These are phyloP conservation scores for Solanum commersonii DNA, from an alignment of 257 asterid genomes.

Conservation along the genomic window DNA sequence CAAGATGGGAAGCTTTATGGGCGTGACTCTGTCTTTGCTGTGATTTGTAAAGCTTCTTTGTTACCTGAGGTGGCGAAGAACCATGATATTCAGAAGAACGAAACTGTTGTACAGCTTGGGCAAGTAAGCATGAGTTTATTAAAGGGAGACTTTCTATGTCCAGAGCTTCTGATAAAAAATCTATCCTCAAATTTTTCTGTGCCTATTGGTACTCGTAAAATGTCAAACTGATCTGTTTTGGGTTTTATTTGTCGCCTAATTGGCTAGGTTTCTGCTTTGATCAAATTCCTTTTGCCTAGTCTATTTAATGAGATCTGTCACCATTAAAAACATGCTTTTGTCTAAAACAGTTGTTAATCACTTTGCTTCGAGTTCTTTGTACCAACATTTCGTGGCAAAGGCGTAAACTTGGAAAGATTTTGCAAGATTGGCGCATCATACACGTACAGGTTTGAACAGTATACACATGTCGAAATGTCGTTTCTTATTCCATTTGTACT, in stretches of 20 bases:
- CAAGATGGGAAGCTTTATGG: constrained; percentile 98
- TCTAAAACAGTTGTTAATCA: constrained; percentile 62
- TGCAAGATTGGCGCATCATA: constrained; percentile 97
- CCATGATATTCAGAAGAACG: constrained; percentile 67
- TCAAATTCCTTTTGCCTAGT: background rate
- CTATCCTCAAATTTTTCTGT: background rate
- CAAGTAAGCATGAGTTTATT: constrained; percentile 44
- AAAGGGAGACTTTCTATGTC: background rate
- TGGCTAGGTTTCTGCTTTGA: background rate
- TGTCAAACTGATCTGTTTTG: background rate
- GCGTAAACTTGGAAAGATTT: constrained; percentile 93
- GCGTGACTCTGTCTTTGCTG: constrained; percentile 65
- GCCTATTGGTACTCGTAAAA: background rate
- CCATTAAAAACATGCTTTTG: background rate
- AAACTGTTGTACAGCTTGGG: constrained; percentile 63
- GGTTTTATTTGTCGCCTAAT: background rate
- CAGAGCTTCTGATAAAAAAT: background rate
- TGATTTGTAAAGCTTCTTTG: constrained; percentile 79
- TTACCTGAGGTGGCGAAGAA: constrained; percentile 66
- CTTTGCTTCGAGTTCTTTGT: constrained; percentile 72
- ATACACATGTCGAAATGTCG: background rate
- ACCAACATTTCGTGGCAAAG: constrained; percentile 96
- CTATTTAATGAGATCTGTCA: background rate
- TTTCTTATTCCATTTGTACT: background rate
- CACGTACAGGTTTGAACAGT: constrained; percentile 62